phyloP scores from a whole-genome alignment of 495 filamentous ascomycete genomes.

The Penicillium samsonianum region DNA sequence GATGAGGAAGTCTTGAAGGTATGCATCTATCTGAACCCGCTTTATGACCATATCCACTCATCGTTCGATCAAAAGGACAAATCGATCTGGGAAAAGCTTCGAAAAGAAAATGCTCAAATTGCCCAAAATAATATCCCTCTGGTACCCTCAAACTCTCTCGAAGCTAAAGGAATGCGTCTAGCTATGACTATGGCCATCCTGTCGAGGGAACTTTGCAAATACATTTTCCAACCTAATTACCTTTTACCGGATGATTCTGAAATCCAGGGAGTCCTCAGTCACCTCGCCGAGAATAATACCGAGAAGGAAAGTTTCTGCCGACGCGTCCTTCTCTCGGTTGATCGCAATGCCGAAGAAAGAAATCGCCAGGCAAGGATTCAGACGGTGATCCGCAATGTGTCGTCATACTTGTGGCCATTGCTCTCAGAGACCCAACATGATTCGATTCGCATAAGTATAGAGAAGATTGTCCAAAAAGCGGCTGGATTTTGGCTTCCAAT shows the following conservation, averaged over 20 bases:
- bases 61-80: constrained; percentile 5
- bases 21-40: neutral
- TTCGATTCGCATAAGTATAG: constrained; percentile 6
- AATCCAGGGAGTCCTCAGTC: constrained; percentile 16
- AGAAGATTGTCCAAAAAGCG: constrained; percentile 10
- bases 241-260: constrained; percentile 13
- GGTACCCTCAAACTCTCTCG: constrained; percentile 23
- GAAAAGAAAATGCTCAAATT: constrained; percentile 8
- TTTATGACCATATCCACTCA: neutral
- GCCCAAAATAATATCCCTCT: constrained; percentile 13
- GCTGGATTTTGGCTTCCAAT: constrained; percentile 12
- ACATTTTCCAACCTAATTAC: constrained; percentile 32
- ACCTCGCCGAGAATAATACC: constrained; percentile 21
- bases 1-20: constrained; percentile 15
- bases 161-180: constrained; percentile 29
- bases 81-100: constrained; percentile 14
- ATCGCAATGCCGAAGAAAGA: constrained; percentile 2
- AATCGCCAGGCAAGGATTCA: neutral
- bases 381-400: constrained; percentile 13
- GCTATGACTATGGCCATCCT: constrained; percentile 28
- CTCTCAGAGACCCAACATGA: constrained; percentile 13
- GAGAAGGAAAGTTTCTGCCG: constrained; percentile 32
- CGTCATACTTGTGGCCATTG: constrained; percentile 10
- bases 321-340: constrained; percentile 26
- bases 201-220: constrained; percentile 25